Evolutionary conservation across 139 green algal genomes (phyloP).

Genomic region (Tetradesmus lagerheimii): DNA sequence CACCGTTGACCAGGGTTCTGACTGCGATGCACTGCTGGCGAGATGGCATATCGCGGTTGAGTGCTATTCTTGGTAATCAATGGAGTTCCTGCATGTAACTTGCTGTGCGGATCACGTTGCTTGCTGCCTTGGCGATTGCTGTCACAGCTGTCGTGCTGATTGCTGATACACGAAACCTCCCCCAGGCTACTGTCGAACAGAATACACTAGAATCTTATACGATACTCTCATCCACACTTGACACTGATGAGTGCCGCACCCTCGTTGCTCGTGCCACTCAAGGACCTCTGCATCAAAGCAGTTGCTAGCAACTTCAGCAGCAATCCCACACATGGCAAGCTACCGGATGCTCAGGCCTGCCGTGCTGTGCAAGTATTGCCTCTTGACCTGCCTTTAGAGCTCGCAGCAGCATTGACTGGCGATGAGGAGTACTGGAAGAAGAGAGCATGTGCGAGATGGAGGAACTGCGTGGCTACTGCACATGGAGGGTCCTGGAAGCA

Average conservation of each 20-base stretch:
- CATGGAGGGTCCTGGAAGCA: slow-evolving; percentile 88
- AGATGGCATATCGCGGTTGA: no score
- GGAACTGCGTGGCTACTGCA: slow-evolving; percentile 69
- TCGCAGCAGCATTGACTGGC: slow-evolving; percentile 72
- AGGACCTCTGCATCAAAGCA: slow-evolving; percentile 74
- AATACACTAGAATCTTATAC: no score
- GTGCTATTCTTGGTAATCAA: no score
- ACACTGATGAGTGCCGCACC: slow-evolving; percentile 9
- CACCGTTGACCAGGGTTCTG: background rate
- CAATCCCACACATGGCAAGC: slow-evolving; percentile 60
- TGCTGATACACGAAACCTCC: background rate
- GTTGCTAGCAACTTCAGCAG: slow-evolving; percentile 73
- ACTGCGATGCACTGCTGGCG: background rate
- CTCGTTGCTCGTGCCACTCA: slow-evolving; percentile 4
- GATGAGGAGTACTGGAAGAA: slow-evolving; percentile 86
- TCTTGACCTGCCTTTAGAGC: slow-evolving; percentile 79
- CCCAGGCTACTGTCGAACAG: background rate
- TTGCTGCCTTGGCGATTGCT: background rate
- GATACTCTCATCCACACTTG: no score
- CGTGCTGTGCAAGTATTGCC: slow-evolving; percentile 49
- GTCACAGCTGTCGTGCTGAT: background rate
- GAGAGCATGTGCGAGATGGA: slow-evolving; percentile 68
- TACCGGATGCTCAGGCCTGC: slow-evolving; percentile 49
- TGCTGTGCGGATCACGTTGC: background rate
- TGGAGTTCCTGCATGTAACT: no score